Conservation (phyloP, 2,329 filamentous ascomycete genomes). For the Aciculosporium take region DNA sequence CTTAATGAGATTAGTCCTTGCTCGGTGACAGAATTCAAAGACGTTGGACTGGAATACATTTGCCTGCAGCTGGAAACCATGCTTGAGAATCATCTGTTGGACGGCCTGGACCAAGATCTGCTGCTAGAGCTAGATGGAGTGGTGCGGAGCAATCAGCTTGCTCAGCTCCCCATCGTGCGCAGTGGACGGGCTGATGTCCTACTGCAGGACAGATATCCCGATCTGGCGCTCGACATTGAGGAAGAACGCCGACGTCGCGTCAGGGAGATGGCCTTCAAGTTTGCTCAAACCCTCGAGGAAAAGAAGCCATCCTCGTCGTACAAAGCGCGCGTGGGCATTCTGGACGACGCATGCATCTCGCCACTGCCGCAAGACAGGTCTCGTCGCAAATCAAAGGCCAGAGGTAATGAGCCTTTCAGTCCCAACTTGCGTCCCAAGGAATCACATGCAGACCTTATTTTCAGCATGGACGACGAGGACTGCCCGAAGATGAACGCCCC, state of each 20-base stretch:
- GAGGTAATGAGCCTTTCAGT: constrained; percentile 43
- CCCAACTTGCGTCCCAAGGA: constrained; percentile 54
- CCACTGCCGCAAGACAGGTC: constrained; percentile 29
- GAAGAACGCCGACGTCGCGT: constrained; percentile 57
- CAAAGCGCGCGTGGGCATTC: constrained; percentile 43
- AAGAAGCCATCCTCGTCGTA: constrained; percentile 45
- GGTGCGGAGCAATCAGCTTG: constrained; percentile 69
- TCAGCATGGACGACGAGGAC: constrained; percentile 81
- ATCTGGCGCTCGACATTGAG: constrained; percentile 49
- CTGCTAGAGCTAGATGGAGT: constrained; percentile 65
- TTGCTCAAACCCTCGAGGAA: constrained; percentile 50
- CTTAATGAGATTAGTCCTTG: constrained; percentile 78
- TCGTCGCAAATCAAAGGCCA: constrained; percentile 31
- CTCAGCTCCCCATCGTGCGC: constrained; percentile 61
- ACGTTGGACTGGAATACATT: constrained; percentile 77
- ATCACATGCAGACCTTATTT: constrained; percentile 68
- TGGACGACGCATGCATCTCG: constrained; percentile 43
- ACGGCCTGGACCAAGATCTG: constrained; percentile 75
- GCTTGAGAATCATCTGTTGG: constrained; percentile 77
- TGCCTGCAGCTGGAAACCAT: constrained; percentile 84
- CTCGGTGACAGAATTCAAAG: constrained; percentile 72
- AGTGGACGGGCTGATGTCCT: constrained; percentile 56
- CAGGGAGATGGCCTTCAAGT: constrained; percentile 60
- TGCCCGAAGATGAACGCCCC: constrained; percentile 17
- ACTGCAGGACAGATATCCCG: constrained; percentile 50